Conservation (phyloP, 805 yeast genomes). For the Wickerhamiella spandovensis region DNA sequence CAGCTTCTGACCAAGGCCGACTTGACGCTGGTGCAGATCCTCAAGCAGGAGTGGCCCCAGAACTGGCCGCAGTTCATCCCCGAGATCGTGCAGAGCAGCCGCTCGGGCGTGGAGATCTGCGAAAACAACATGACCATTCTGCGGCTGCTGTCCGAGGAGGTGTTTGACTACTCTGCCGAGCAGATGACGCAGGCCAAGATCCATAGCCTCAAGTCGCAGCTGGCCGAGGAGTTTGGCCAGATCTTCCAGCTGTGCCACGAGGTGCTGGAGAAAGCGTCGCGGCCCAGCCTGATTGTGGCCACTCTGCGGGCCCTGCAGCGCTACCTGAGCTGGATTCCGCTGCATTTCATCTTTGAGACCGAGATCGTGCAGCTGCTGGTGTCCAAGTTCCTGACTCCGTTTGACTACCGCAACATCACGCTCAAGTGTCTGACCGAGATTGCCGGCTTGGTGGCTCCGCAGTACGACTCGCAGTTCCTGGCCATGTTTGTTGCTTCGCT, state of each 20-base stretch:
- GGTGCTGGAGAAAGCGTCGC: slow-evolving; percentile 78
- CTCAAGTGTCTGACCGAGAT: slow-evolving; percentile 91
- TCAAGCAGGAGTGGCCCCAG: slow-evolving; percentile 98
- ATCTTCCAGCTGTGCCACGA: slow-evolving; percentile 88
- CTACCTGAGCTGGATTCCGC: slow-evolving; percentile 91
- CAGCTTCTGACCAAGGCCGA: slow-evolving; percentile 87
- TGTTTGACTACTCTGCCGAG: slow-evolving; percentile 88
- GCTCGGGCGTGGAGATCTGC: slow-evolving; percentile 82
- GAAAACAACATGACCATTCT: slow-evolving; percentile 94
- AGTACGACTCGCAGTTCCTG: slow-evolving; percentile 43
- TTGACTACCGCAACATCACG: slow-evolving; percentile 70
- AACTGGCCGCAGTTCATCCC: slow-evolving; percentile 97
- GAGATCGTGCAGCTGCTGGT: slow-evolving; percentile 60
- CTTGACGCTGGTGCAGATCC: slow-evolving; percentile 80
- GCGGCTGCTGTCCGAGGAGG: slow-evolving; percentile 83
- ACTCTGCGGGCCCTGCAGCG: slow-evolving; percentile 72
- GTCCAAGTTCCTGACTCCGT: slow-evolving; percentile 60
- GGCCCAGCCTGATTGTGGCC: slow-evolving; percentile 69
- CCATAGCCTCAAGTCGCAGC: slow-evolving; percentile 61
- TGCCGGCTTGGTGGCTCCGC: slow-evolving; percentile 48
- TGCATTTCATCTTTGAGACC: slow-evolving; percentile 80
- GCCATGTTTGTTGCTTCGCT: slow-evolving; percentile 59
- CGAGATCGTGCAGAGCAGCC: slow-evolving; percentile 73
- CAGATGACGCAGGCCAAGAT: slow-evolving; percentile 96
- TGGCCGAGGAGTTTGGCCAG: slow-evolving; percentile 84